Percentiles rank a stretch among this genome's conserved stretches.
Evolutionary conservation across 306 rosid genomes (phyloP).

Genomic region (Amphicarpaea edgeworthii): DNA sequence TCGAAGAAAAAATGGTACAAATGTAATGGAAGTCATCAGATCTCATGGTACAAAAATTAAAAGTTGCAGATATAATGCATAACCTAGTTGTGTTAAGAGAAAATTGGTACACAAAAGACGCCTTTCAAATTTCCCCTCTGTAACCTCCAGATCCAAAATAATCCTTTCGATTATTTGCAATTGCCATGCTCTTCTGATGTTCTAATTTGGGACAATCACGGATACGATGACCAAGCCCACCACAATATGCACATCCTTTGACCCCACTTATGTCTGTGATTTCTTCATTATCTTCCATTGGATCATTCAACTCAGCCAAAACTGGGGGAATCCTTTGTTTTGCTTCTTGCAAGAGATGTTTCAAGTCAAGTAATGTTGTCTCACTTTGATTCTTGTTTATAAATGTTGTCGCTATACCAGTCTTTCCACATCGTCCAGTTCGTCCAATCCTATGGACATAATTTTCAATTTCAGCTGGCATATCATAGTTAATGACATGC

Average conservation of each 20-base stretch:
- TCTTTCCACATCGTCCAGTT: conserved; percentile 93
- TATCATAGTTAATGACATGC: conserved; percentile 91
- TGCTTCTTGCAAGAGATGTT: conserved; percentile 96
- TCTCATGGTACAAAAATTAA: conserved; percentile 8
- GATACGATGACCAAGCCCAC: conserved; percentile 96
- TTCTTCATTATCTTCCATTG: conserved; percentile 84
- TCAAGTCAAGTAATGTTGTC: conserved; percentile 94
- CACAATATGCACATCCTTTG: conserved; percentile 93
- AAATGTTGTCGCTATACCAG: conserved; percentile 93
- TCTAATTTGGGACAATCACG: conserved; percentile 84
- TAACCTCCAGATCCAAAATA: conserved; percentile 95
- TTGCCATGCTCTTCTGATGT: conserved; percentile 86
- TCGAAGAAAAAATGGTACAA: not conserved
- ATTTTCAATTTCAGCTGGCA: conserved; percentile 97
- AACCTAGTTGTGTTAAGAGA: not conserved
- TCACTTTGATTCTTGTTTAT: conserved; percentile 94
- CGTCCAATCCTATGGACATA: conserved; percentile 97
- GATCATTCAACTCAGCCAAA: conserved; percentile 85
- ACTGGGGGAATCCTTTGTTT: conserved; percentile 98
- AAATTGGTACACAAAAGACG: conserved; percentile 3
- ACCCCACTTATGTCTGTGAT: conserved; percentile 81
- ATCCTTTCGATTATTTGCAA: conserved; percentile 82
- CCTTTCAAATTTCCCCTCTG: conserved; percentile 78
- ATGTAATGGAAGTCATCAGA: conserved; percentile 3
- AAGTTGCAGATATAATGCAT: conserved; percentile 23